Base-by-base conservation (phyloP, 176 grass and related monocot genomes). In the Thinopyrum elongatum region DNA sequence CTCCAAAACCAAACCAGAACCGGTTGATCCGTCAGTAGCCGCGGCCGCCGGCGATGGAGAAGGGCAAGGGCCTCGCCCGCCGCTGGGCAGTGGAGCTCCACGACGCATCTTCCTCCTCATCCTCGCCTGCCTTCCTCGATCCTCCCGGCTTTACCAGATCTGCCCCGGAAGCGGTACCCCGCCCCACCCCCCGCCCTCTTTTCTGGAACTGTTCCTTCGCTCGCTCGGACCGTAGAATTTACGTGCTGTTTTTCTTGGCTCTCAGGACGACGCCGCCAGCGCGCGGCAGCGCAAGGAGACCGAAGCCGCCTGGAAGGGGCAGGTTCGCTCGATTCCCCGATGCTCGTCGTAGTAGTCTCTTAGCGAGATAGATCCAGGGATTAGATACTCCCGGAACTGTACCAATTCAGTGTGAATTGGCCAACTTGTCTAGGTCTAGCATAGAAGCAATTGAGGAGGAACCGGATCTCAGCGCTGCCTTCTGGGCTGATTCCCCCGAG, bases 11-110 rank as follows among this genome's bases (percentile, higher is more conserved):
- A 53, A 64, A 53, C 71, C 82, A 38, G 35, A 51, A 49, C 53
- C 74, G 11, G 35, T 25, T 26, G 65, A 80, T 80, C 85, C 12
- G 60, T 33, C 58, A 44, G 42, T 21, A 31, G 28, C 64, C 26
- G 47, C 76, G 17, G 39, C 83, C 44, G 73, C 70, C 82, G 84
- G 76, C 90, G 25, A 98, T 94, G 94, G 97, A 98, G 84, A 98
- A 96, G 92, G 92, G 86, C 38, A 96, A 98, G 76, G 97, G 90
- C n/a, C 70, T 94, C 65, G 92, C 97, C 15, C 91, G 94, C 64
- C 88, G 94, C 80, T 99, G 97, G 97, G 94, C 94, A 21, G 88
- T 99, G 79, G 94, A 99, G 46, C 91, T 99, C 67, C 74, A 87
- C 82, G 86, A 87, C 42, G 82, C 89, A 12, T 90, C 82, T 35